A percentile compares a stretch with the other conserved stretches of the same genome.
phyloP scores from a whole-genome alignment of 2,329 filamentous ascomycete genomes.

The Pseudogymnoascus sp. region DNA sequence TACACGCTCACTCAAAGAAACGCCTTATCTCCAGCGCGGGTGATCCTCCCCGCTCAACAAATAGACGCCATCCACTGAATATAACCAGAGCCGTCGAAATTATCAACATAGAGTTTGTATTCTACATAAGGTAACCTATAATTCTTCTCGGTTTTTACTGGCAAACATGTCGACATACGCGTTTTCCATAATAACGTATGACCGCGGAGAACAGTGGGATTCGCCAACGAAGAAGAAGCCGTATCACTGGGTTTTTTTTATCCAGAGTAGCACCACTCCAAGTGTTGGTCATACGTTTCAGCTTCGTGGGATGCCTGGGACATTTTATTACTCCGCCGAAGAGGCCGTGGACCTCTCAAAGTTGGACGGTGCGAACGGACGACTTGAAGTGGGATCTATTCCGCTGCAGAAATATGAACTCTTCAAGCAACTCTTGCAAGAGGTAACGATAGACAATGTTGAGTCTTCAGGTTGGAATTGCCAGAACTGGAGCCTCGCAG shows the following conservation, averaged over 20 bases:
- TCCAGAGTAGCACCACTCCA: not conserved
- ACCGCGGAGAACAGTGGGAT: conserved; percentile 8
- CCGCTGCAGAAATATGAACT: conserved; percentile 4
- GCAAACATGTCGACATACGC: not conserved
- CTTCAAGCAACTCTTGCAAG: conserved; percentile 2
- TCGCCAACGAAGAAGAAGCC: conserved; percentile 7
- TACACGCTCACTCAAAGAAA: not conserved
- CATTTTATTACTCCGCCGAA: conserved; percentile 3
- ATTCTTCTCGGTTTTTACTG: not conserved
- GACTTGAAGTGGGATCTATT: conserved; percentile 10
- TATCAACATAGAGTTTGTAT: not conserved
- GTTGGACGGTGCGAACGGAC: not conserved
- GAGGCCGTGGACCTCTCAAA: conserved; percentile 6
- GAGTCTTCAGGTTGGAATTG: conserved; percentile 13
- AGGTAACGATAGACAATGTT: not conserved
- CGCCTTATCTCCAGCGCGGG: not conserved
- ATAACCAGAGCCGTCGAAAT: not conserved
- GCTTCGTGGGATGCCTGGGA: conserved; percentile 12
- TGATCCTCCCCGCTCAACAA: not conserved
- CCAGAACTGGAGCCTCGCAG: conserved; percentile 11
- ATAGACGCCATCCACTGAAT: not conserved
- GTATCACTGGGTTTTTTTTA: conserved; percentile 12
- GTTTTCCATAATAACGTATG: conserved; percentile 6
- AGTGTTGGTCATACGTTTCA: conserved; percentile 6
- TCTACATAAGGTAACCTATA: not conserved